Conservation (phyloP, 768 basidiomycete genomes). For the Boletus huronensis region DNA sequence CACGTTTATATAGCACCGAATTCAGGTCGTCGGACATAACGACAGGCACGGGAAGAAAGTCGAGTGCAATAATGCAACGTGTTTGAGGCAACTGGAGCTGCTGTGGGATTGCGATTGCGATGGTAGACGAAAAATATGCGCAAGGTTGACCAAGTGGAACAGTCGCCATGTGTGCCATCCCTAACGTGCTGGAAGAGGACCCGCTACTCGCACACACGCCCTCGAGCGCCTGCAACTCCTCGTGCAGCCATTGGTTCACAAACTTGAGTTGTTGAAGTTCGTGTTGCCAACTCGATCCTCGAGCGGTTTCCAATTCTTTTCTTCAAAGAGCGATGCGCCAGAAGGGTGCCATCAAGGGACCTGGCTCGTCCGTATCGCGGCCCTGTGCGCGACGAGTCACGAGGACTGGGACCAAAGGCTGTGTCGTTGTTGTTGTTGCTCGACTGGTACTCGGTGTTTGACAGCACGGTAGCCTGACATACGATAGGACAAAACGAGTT, state of each 20-base stretch:
- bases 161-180: not conserved
- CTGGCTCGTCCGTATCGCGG: not conserved
- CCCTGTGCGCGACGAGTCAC: not conserved
- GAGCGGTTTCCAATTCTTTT: slow-evolving; percentile 60
- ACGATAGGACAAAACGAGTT: slow-evolving; percentile 29
- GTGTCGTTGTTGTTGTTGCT: not conserved
- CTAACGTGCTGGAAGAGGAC: not conserved
- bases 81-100: too few relatives aligned
- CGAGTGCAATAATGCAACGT: slow-evolving; percentile 7
- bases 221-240: slow-evolving; percentile 51
- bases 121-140: not conserved
- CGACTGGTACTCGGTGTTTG: not conserved
- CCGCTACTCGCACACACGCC: too few relatives aligned
- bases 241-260: slow-evolving; percentile 59
- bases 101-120: not conserved
- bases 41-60: slow-evolving; percentile 1
- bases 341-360: slow-evolving; percentile 12
- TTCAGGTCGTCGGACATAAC: too few relatives aligned
- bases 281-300: slow-evolving; percentile 89
- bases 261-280: slow-evolving; percentile 82
- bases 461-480: slow-evolving; percentile 29
- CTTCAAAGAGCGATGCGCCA: slow-evolving; percentile 59
- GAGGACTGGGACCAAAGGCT: not conserved
- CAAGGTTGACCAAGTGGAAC: not conserved
- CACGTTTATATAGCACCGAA: too few relatives aligned